These are phyloP conservation scores for Fusarium sp. DNA, from an alignment of 2,329 filamentous ascomycete genomes.

Conservation along the genomic window DNA sequence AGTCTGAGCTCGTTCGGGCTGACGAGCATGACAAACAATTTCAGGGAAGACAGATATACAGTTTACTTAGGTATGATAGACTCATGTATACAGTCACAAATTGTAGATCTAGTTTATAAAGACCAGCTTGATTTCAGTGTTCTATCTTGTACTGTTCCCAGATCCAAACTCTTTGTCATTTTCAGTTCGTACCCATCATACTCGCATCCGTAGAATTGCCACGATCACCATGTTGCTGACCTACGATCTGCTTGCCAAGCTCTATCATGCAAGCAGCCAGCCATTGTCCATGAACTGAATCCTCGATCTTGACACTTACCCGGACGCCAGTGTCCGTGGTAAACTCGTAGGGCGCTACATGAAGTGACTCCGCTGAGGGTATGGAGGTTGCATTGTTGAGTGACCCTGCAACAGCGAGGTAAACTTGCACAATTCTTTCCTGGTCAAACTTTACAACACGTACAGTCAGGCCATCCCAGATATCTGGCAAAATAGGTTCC, in stretches of 20 bases:
- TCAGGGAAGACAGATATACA: background rate
- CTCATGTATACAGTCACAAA: background rate
- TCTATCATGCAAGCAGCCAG: constrained; percentile 6
- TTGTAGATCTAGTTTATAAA: background rate
- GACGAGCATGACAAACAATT: background rate
- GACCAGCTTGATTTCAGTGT: background rate
- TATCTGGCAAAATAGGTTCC: constrained; percentile 8
- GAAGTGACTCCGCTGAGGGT: background rate
- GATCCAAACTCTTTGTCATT: background rate
- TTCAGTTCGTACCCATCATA: background rate
- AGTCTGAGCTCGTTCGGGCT: background rate
- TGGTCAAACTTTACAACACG: background rate
- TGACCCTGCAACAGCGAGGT: background rate
- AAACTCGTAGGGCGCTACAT: background rate
- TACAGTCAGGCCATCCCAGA: background rate
- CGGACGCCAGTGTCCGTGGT: background rate
- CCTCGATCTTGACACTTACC: background rate
- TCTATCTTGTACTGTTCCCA: background rate
- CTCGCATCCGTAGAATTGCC: no score
- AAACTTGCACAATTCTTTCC: background rate
- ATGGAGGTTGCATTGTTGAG: background rate
- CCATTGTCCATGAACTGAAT: constrained; percentile 11
- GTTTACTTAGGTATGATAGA: background rate
- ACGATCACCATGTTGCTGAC: background rate
- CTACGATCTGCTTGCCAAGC: background rate